Evolutionary conservation across 2,329 filamentous ascomycete species (phyloP).

Genomic region (Fusarium sp.): DNA sequence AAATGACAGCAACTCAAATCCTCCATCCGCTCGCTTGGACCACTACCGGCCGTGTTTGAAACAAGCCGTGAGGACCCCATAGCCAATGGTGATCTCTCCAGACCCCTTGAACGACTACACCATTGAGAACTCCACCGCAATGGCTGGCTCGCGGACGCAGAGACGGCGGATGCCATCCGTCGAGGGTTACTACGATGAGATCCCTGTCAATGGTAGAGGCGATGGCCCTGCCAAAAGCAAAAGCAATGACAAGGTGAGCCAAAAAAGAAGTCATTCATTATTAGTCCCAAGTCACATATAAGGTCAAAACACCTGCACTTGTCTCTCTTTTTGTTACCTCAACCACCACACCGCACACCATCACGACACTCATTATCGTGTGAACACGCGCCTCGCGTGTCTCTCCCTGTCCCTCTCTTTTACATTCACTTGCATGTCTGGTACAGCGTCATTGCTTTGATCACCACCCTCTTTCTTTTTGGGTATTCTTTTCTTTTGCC

Average conservation of each 20-base stretch:
- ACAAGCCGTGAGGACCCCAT: slow-evolving; percentile 24
- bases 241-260: slow-evolving; percentile 29
- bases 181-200: slow-evolving; percentile 30
- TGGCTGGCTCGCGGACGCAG: slow-evolving; percentile 31
- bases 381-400: slow-evolving; percentile 45
- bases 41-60: slow-evolving; percentile 34
- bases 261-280: slow-evolving; percentile 5
- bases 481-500: background rate
- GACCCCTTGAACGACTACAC: slow-evolving; percentile 20
- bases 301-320: slow-evolving; percentile 15
- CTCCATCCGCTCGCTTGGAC: slow-evolving; percentile 11
- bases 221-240: background rate
- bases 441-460: slow-evolving; percentile 31
- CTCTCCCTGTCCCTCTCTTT: slow-evolving; percentile 30
- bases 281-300: slow-evolving; percentile 17
- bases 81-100: slow-evolving; percentile 38
- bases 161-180: slow-evolving; percentile 29
- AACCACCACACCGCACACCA: slow-evolving; percentile 23
- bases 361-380: slow-evolving; percentile 40
- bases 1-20: background rate
- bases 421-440: slow-evolving; percentile 25
- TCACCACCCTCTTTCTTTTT: slow-evolving; percentile 28
- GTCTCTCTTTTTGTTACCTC: slow-evolving; percentile 18
- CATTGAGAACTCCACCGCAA: slow-evolving; percentile 38
- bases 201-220: slow-evolving; percentile 31